Conservation (phyloP, 2,329 filamentous ascomycete species). For the Xylariaceae sp. region DNA sequence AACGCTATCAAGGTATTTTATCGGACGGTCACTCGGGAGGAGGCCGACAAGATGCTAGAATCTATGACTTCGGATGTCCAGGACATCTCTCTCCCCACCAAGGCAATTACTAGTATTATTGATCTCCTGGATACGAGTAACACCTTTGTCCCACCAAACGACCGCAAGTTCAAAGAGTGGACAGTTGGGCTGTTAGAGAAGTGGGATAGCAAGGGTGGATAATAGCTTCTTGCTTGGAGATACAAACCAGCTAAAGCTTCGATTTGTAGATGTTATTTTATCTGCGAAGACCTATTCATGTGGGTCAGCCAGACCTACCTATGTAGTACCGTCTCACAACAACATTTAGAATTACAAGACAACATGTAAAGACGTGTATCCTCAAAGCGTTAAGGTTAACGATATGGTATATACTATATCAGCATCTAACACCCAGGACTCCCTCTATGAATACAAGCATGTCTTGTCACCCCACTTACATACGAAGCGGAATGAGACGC, state of each 20-base stretch:
- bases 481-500: no score
- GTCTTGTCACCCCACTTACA: no score
- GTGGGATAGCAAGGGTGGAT: constrained; percentile 45
- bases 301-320: no score
- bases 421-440: no score
- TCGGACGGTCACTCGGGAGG: constrained; percentile 47
- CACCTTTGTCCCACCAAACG: constrained; percentile 57
- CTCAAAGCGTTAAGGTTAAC: no score
- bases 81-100: constrained; percentile 60
- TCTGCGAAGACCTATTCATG: no score
- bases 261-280: neutral
- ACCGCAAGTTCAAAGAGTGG: constrained; percentile 69
- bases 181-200: constrained; percentile 66
- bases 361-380: no score
- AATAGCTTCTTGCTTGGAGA: neutral
- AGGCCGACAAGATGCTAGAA: constrained; percentile 57
- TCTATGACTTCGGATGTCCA: constrained; percentile 62
- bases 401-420: no score
- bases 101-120: constrained; percentile 54
- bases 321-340: no score
- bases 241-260: neutral
- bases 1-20: constrained; percentile 62
- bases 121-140: constrained; percentile 55
- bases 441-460: no score
- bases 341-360: no score